Evolutionary conservation across 345 rosid genomes (phyloP).

Genomic region (Eucalyptus urophylla): DNA sequence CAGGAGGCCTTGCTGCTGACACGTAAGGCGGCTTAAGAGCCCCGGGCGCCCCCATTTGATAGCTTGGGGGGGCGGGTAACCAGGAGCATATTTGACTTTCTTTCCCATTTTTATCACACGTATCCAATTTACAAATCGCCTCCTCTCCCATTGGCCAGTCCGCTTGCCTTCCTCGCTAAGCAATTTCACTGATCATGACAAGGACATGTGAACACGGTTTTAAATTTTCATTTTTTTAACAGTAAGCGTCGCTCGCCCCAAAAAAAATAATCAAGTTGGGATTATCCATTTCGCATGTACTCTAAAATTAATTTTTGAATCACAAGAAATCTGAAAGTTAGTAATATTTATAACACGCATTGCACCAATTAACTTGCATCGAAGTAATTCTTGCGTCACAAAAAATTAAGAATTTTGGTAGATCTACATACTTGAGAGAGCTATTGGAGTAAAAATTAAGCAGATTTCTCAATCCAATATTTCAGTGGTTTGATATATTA

Average conservation of each 20-base stretch:
- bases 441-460: fast-evolving
- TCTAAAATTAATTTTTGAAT: fast-evolving
- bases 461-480: fast-evolving
- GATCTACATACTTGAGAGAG: background rate
- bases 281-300: too few relatives aligned
- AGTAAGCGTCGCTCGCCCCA: background rate
- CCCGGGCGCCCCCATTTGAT: background rate
- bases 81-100: background rate
- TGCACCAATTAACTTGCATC: fast-evolving
- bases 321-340: background rate
- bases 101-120: background rate
- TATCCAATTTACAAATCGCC: background rate
- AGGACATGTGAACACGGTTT: background rate
- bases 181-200: background rate
- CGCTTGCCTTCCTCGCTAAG: background rate
- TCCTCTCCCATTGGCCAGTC: background rate
- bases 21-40: background rate
- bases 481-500: background rate
- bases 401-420: background rate
- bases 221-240: background rate
- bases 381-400: fast-evolving
- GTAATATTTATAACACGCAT: fast-evolving
- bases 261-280: too few relatives aligned
- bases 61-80: background rate
- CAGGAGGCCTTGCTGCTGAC: background rate